Evolutionary conservation across 805 yeast genomes (phyloP), one percentile per base, ranked within the genome.

Genomic region (Saccharomycopsis sp.): DNA sequence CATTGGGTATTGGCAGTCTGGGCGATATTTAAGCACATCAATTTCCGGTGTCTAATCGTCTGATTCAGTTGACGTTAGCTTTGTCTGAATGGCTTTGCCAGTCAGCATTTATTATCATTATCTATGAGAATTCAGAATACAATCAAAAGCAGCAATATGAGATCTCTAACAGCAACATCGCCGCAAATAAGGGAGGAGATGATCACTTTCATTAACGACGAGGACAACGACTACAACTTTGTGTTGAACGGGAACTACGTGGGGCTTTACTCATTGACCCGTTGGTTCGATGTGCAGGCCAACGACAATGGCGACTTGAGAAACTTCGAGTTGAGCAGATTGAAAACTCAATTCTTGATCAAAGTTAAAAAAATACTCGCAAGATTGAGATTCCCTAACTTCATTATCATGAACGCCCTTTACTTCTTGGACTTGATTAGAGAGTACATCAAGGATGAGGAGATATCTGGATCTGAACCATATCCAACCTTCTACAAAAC

Each of bases 241-340:
- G 63, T 60, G 1, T 53, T 60, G 21, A 60, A 58, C 40, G 63
- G 63, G 2, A 60, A 60, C 51, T 60, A 52, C 50, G 63, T 60
- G 47, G 63, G 63, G 1, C 52, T 60, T 24, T 60, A 60, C 34
- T 60, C 59, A 46, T 55, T 60, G 47, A 46, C 41, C 24, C 52
- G 51, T 18, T 60, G 63, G 63, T 58, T 60, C 37, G 58, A 57
- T 21, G 46, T 57, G 37, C 24, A 54, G 20, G 51, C 47, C 15
- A 56, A 24, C 21, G 58, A 53, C 24, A 52, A 54, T 2, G 53
- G 50, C 24, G 55, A 51, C 3, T 34, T 60, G 15, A 54, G 34
- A 12, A 57, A 55, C 29, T 60, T 60, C 21, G 63, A 60, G 21
- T 53, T 60, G 23, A 54, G 56, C 14, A 52, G 61, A 37, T 53